phyloP scores from a whole-genome alignment of 495 filamentous ascomycete species.

The Neurospora discreta region DNA sequence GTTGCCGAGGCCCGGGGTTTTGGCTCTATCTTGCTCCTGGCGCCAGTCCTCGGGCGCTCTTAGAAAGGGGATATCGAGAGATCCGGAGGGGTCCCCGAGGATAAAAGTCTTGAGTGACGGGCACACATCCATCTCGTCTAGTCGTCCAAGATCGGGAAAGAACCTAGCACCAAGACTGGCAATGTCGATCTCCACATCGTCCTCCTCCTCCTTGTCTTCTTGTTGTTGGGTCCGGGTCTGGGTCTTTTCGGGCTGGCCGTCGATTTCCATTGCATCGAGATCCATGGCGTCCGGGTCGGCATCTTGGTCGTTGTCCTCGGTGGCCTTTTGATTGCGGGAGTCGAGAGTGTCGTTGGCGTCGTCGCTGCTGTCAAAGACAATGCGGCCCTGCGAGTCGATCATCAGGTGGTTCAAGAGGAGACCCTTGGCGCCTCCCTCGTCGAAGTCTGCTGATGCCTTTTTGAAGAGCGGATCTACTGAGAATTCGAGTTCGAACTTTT shows the following conservation, averaged over 20 bases:
- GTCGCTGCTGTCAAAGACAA: conserved; percentile 97
- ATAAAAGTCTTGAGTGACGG: conserved; percentile 89
- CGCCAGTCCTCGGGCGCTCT: conserved; percentile 81
- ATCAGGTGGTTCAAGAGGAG: conserved; percentile 88
- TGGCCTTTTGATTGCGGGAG: conserved; percentile 28
- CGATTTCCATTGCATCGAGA: conserved; percentile 5
- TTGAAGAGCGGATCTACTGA: conserved; percentile 96
- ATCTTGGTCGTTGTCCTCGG: conserved; percentile 39
- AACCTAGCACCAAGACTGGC: conserved; percentile 60
- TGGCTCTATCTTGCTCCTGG: conserved; percentile 48
- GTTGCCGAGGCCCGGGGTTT: conserved; percentile 44
- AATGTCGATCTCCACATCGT: conserved; percentile 65
- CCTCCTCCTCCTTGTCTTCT: conserved; percentile 28
- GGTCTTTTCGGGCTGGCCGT: conserved; percentile 21
- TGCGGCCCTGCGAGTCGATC: conserved; percentile 82
- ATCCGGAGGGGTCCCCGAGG: conserved; percentile 72
- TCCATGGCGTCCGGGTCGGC: conserved; percentile 23
- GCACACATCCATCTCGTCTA: conserved; percentile 87
- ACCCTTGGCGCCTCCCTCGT: conserved; percentile 95
- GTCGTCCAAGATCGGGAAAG: conserved; percentile 67
- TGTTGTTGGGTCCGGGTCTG: conserved; percentile 12
- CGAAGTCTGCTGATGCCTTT: conserved; percentile 95
- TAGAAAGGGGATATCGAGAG: conserved; percentile 82
- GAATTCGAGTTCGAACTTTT: conserved; percentile 96
- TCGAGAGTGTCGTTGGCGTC: conserved; percentile 56